phyloP scores from a whole-genome alignment of 1,139 yeast genomes.

The Starmera stellimalicola region DNA sequence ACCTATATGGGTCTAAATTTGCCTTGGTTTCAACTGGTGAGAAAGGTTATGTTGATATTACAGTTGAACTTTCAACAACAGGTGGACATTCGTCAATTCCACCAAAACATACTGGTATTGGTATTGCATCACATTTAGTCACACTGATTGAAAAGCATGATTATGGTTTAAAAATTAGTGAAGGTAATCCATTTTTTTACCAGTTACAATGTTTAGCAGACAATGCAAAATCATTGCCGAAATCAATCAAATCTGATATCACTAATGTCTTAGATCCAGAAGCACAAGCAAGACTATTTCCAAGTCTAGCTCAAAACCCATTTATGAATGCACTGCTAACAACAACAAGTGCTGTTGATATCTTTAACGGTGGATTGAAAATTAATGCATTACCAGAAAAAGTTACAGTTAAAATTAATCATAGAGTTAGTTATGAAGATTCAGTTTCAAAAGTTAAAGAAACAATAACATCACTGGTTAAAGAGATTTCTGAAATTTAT shows the following conservation, averaged over 20 bases:
- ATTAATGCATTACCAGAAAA: slow-evolving; percentile 64
- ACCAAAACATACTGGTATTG: slow-evolving; percentile 64
- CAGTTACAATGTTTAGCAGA: slow-evolving; percentile 39
- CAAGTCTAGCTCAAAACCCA: slow-evolving; percentile 21
- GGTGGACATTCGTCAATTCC: slow-evolving; percentile 72
- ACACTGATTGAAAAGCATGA: slow-evolving; percentile 40
- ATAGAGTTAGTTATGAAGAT: slow-evolving; percentile 44
- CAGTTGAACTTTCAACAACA: slow-evolving; percentile 38
- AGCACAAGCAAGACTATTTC: slow-evolving; percentile 30
- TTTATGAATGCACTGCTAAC: slow-evolving; percentile 31
- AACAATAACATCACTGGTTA: slow-evolving; percentile 30
- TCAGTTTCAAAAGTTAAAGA: slow-evolving; percentile 33
- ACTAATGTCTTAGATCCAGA: slow-evolving; percentile 26
- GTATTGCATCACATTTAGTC: slow-evolving; percentile 48
- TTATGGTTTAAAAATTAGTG: slow-evolving; percentile 33
- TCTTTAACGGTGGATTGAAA: slow-evolving; percentile 51
- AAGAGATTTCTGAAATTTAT: slow-evolving; percentile 33
- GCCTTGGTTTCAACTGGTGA: slow-evolving; percentile 55
- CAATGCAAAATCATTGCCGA: slow-evolving; percentile 21
- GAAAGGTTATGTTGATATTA: slow-evolving; percentile 51
- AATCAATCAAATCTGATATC: slow-evolving; percentile 20
- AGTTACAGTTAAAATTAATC: slow-evolving; percentile 43
- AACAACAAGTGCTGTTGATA: slow-evolving; percentile 55
- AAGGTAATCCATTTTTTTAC: slow-evolving; percentile 39
- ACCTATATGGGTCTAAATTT: slow-evolving; percentile 32